Evolutionary conservation across 2,329 filamentous ascomycete genomes (phyloP).

Genomic region (Periglandula ipomoeae): DNA sequence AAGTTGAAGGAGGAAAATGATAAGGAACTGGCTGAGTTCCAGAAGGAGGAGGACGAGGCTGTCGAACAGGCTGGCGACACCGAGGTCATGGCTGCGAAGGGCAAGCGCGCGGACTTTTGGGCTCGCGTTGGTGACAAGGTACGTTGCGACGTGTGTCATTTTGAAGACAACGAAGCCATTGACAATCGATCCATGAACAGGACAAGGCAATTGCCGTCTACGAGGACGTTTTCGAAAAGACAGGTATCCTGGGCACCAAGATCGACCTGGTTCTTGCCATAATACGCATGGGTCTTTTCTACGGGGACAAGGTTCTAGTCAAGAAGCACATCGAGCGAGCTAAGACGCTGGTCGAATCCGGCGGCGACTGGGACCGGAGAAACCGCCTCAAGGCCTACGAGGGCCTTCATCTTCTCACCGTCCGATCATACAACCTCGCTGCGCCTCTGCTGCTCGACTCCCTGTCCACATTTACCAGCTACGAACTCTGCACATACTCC

Average conservation of each 20-base stretch:
- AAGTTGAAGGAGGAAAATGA: slow-evolving; percentile 69
- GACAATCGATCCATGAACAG: slow-evolving; percentile 33
- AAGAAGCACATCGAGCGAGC: slow-evolving; percentile 92
- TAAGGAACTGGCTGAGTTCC: slow-evolving; percentile 62
- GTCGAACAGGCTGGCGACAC: slow-evolving; percentile 94
- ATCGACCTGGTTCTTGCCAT: slow-evolving; percentile 96
- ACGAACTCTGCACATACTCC: slow-evolving; percentile 96
- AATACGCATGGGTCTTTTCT: slow-evolving; percentile 92
- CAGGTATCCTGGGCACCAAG: slow-evolving; percentile 90
- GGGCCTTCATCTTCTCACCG: slow-evolving; percentile 83
- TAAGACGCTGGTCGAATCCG: slow-evolving; percentile 81
- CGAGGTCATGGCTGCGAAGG: slow-evolving; percentile 83
- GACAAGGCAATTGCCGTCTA: slow-evolving; percentile 90
- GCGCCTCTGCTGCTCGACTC: slow-evolving; percentile 93
- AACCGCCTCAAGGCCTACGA: slow-evolving; percentile 99
- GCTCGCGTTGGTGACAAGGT: slow-evolving; percentile 95
- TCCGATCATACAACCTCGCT: slow-evolving; percentile 81
- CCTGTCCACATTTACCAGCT: slow-evolving; percentile 95
- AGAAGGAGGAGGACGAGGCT: slow-evolving; percentile 88
- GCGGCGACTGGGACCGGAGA: slow-evolving; percentile 96
- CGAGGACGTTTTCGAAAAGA: slow-evolving; percentile 93
- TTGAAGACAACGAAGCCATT: neutral
- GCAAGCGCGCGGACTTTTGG: slow-evolving; percentile 94
- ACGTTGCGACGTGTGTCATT: slow-evolving; percentile 13
- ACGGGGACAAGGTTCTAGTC: slow-evolving; percentile 82